These are phyloP conservation scores for Globisporangium heterothallicum DNA, from an alignment of 352 stramenopile species.

Conservation along the genomic window DNA sequence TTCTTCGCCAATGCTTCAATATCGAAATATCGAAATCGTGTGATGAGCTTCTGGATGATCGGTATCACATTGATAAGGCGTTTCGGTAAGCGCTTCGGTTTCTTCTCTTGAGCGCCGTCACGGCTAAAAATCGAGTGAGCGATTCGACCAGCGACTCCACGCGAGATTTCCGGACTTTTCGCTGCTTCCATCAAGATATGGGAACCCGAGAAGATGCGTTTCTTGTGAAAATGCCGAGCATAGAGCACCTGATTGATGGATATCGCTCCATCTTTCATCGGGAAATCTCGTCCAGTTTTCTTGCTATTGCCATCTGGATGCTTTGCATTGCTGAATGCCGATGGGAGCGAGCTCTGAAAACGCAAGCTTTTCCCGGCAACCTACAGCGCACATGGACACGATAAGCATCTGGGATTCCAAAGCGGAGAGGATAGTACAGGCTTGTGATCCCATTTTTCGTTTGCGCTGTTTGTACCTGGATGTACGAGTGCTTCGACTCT, in stretches of 20 bases:
- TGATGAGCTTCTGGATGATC: constrained; percentile 41
- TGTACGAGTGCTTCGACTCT: constrained; percentile 23
- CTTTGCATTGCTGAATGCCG: not conserved
- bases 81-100: constrained; percentile 39
- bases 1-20: constrained; percentile 27
- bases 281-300: not conserved
- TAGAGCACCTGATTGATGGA: constrained; percentile 71
- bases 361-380: constrained; percentile 49
- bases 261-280: constrained; percentile 6
- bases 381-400: constrained; percentile 14
- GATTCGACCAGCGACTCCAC: constrained; percentile 33
- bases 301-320: not conserved
- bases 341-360: constrained; percentile 9
- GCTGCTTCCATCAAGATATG: constrained; percentile 28
- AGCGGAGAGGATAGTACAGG: too few relatives aligned
- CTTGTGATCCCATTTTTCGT: too few relatives aligned
- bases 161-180: constrained; percentile 26
- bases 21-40: constrained; percentile 28
- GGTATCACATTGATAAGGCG: constrained; percentile 58
- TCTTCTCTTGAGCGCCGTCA: constrained; percentile 10
- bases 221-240: constrained; percentile 30
- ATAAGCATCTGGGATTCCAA: too few relatives aligned
- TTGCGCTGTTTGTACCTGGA: too few relatives aligned
- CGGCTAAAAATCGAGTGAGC: constrained; percentile 40
- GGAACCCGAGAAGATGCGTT: constrained; percentile 28